phyloP scores from a whole-genome alignment of 495 filamentous ascomycete genomes.

The Xylaria nigripes region DNA sequence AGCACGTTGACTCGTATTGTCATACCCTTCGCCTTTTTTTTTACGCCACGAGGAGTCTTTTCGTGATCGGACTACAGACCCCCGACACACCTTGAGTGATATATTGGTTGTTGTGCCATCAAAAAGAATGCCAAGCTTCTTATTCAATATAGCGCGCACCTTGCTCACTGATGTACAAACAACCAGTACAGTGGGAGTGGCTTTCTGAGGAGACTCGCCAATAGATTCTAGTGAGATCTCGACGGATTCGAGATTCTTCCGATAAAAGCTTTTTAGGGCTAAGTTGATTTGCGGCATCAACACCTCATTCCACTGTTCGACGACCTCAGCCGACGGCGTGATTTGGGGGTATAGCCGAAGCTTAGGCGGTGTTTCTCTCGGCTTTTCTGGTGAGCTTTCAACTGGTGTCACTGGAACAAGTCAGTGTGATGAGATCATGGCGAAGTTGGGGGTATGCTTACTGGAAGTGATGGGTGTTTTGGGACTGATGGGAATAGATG shows the following conservation, averaged over 20 bases:
- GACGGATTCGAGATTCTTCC: slow-evolving; percentile 61
- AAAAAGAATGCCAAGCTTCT: slow-evolving; percentile 50
- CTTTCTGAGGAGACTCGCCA: slow-evolving; percentile 55
- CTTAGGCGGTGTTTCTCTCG: slow-evolving; percentile 27
- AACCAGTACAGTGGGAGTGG: slow-evolving; percentile 67
- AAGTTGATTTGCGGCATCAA: slow-evolving; percentile 63
- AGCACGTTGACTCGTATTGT: slow-evolving; percentile 3
- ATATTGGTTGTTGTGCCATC: slow-evolving; percentile 52
- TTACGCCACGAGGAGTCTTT: slow-evolving; percentile 36
- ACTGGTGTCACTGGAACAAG: neutral
- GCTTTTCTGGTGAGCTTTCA: slow-evolving; percentile 11
- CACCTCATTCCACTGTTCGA: slow-evolving; percentile 62
- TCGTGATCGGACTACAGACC: slow-evolving; percentile 59
- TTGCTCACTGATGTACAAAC: slow-evolving; percentile 64
- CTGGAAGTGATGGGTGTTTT: neutral
- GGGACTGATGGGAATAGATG: neutral
- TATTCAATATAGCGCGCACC: slow-evolving; percentile 61
- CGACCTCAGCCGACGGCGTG: slow-evolving; percentile 48
- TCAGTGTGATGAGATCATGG: neutral
- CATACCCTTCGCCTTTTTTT: slow-evolving; percentile 18
- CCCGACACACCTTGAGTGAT: slow-evolving; percentile 55
- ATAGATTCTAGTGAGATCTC: slow-evolving; percentile 68
- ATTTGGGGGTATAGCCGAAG: slow-evolving; percentile 44
- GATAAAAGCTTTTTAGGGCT: slow-evolving; percentile 51
- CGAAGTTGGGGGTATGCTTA: neutral